Conservation (phyloP, 208 protist species). For the Leishmania tarentolae region DNA sequence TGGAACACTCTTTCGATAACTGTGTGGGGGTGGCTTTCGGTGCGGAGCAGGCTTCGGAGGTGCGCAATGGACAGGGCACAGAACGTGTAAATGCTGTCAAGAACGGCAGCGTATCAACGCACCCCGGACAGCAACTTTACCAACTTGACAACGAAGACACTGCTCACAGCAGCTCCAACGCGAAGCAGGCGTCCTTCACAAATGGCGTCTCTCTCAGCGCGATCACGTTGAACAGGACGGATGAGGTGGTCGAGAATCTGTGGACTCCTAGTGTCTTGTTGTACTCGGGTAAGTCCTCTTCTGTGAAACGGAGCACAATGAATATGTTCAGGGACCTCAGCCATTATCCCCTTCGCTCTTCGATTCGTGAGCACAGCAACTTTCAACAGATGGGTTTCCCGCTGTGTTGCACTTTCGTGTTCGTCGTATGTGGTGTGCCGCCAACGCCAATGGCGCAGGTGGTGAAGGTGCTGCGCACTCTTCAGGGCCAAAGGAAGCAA, state of each 20-base stretch:
- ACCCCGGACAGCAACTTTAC: not conserved
- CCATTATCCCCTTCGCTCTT: constrained; percentile 41
- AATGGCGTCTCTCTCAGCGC: not conserved
- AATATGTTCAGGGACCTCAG: constrained; percentile 31
- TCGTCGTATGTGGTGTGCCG: constrained; percentile 46
- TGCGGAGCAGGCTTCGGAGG: not conserved
- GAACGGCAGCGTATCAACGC: not conserved
- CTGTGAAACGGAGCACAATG: constrained; percentile 34
- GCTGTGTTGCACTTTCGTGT: constrained; percentile 47
- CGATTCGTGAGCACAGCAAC: constrained; percentile 42
- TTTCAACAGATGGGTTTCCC: constrained; percentile 48
- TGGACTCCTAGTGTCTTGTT: constrained; percentile 56
- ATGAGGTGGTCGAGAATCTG: constrained; percentile 27
- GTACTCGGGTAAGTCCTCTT: constrained; percentile 34
- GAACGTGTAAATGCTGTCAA: not conserved
- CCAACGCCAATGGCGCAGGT: constrained; percentile 44
- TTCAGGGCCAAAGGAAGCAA: constrained; percentile 24
- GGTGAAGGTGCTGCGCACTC: constrained; percentile 33
- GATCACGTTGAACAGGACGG: not conserved
- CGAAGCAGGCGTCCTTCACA: too few species aligned
- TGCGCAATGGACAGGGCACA: not conserved
- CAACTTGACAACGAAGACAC: not conserved
- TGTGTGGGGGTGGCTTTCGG: not conserved
- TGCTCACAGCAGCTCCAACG: not conserved
- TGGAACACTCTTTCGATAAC: constrained; percentile 46